A percentile compares a stretch with the other conserved stretches of the same genome.
Evolutionary conservation across 1,139 yeast genomes (phyloP).

Genomic region (Kodamaea fungicola): DNA sequence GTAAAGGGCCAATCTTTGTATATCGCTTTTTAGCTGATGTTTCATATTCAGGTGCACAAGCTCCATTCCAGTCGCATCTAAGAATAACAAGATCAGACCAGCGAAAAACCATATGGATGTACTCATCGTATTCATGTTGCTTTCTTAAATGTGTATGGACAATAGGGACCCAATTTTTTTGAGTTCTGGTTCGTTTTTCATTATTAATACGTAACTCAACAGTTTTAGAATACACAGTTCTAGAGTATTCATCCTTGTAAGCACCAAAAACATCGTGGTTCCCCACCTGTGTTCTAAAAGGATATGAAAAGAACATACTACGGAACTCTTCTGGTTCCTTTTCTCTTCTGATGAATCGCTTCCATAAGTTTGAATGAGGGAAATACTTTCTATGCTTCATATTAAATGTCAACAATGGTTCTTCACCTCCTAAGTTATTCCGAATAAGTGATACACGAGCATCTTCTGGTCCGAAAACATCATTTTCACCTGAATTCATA

Average conservation of each 20-base stretch:
- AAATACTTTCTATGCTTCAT: slow-evolving; percentile 22
- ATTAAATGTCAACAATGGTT: slow-evolving; percentile 35
- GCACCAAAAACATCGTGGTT: slow-evolving; percentile 25
- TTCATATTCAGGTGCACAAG: slow-evolving; percentile 25
- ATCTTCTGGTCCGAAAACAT: slow-evolving; percentile 42
- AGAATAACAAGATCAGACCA: slow-evolving; percentile 36
- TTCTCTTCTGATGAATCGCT: background rate
- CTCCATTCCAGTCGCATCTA: slow-evolving; percentile 21
- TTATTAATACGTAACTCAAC: slow-evolving; percentile 26
- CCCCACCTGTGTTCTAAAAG: slow-evolving; percentile 36
- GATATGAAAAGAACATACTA: slow-evolving; percentile 37
- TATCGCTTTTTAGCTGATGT: slow-evolving; percentile 8
- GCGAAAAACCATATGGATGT: slow-evolving; percentile 31
- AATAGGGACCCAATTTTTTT: slow-evolving; percentile 47
- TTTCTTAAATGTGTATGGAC: slow-evolving; percentile 21
- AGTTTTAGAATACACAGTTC: slow-evolving; percentile 19
- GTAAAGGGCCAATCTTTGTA: slow-evolving; percentile 17
- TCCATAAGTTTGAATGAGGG: background rate
- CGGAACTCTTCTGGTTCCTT: slow-evolving; percentile 15
- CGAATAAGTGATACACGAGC: slow-evolving; percentile 33
- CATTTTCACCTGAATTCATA: slow-evolving; percentile 14
- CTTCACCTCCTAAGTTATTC: slow-evolving; percentile 29
- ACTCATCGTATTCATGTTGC: slow-evolving; percentile 21
- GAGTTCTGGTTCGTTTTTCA: slow-evolving; percentile 12
- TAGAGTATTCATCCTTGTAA: slow-evolving; percentile 11